Base-by-base conservation (phyloP, 1,284 basidiomycete genomes). In the Vanrija pseudolonga region DNA sequence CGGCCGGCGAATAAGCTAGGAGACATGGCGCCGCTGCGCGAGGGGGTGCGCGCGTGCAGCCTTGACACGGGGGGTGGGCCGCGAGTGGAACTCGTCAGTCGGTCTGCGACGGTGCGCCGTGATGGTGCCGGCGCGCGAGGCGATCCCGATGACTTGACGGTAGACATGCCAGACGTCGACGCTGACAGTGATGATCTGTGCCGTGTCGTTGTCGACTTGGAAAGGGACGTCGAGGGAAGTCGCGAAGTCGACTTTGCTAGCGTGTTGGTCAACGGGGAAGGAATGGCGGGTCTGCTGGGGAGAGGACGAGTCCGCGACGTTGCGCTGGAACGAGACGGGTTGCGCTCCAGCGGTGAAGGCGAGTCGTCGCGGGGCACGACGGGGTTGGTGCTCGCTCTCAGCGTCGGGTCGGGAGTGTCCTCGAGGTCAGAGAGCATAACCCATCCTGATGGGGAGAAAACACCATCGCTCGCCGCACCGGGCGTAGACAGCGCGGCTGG, bases 221-320 rank as follows among this genome's bases (percentile, higher is more conserved):
- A 32, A 12, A 32, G 32, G 32, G 32, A 32, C 32, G 32, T 32
- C 14, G 32, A 32, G 4, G 32, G 32, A 2, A 32, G 2, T 1
- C 32, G 6, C 12, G 32, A 32, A 4, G 32, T 32, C 14, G 32
- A 32, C 14, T 32, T 32, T 22, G 45, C 32, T 17, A 50, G 22
- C 7, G 41, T 41, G 8, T 52, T 49, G 20, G 65, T 62, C 15
- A 76, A 61, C 0, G 74, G 73, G 3, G 68, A 73, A 8, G 74
- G 73, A 26, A 76, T 76, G 1, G 64, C 66, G 0, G 74, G 70
- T 15, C 73, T 60, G 2, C 60, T 53, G 0, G 75, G 72, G 3
- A 77, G 57, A 17, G 62, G 57, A 17, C 63, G 55, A n/a, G 60
- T 20, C 14, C 51, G 46, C 24, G 39, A 17, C 17, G 50, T 45